phyloP scores from a whole-genome alignment of 2,329 filamentous ascomycete genomes.

The Phyllosticta capitalensis region DNA sequence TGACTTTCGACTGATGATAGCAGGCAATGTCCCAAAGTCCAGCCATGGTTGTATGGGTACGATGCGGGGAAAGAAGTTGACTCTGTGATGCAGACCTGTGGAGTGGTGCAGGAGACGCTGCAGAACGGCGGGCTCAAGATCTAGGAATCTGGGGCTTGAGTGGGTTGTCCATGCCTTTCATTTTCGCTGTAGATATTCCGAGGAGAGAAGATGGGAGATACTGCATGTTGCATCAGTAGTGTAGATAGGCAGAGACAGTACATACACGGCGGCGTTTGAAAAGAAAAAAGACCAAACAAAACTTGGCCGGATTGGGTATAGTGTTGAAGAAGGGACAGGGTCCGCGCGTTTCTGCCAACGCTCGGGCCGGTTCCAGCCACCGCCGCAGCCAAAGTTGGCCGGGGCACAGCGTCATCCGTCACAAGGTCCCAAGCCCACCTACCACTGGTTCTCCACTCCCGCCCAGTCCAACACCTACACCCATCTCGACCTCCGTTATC shows the following conservation, averaged over 20 bases:
- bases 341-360: background rate
- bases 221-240: no score
- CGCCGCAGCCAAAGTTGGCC: no score
- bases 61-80: slow-evolving; percentile 24
- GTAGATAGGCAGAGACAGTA: no score
- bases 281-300: background rate
- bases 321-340: background rate
- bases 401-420: background rate
- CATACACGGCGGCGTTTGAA: no score
- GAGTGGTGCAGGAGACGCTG: slow-evolving; percentile 1
- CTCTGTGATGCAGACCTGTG: background rate
- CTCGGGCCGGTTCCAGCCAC: no score
- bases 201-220: no score
- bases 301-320: background rate
- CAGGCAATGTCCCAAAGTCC: slow-evolving; percentile 24
- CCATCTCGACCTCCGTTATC: slow-evolving; percentile 4
- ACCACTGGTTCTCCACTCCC: slow-evolving; percentile 4
- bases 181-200: no score
- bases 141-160: background rate
- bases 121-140: background rate
- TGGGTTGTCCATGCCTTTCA: no score
- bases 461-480: background rate
- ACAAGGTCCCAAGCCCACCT: background rate
- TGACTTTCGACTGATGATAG: background rate
- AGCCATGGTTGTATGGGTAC: slow-evolving; percentile 28